Evolutionary conservation across 2,329 filamentous ascomycete genomes (phyloP), one percentile per base, ranked within the genome.

Genomic region (Fusarium domesticum): DNA sequence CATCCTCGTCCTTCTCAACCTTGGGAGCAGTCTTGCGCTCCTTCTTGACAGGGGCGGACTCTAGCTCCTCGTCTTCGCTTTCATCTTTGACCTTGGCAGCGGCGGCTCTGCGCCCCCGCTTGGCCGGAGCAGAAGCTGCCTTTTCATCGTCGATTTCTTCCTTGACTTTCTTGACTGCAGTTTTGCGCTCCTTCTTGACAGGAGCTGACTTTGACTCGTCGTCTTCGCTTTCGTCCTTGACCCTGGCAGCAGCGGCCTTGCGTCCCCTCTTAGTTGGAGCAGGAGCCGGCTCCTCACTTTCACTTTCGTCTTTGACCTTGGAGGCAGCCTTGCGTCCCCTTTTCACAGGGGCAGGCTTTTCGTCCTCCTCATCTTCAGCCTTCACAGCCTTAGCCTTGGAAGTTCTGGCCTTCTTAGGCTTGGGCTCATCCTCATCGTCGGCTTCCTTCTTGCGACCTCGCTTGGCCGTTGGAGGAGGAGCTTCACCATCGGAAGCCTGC

Each of bases 321-420:
- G 37, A 32, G 28, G 48, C 40, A 6, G 40, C 35, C 42, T 53
- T 62, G 31, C 56, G 48, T 25, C 52, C 49, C 31, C 59, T 59
- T 39, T 60, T 64, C 23, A 46, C 37, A 35, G 48, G 40, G 33
- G 30, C 42, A 37, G 48, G 45, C 19, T 58, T 43, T 18, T 49
- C 57, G 23, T 55, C 55, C 6, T 51, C 48, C 14, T 54, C 56
- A 14, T 50, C 51, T n/a, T 59, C 42, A 10, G 38, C 47, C 48
- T 62, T 55, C 19, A 31, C 35, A 28, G 51, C 25, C 43, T 58
- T 57, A 28, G 55, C 37, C 50, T 63, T 59, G 33, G 51, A 39
- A 37, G 64, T 61, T 56, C 65, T 70, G 17, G 63, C 55, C 52
- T 66, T 69, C 48, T 69, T 68, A 18, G 65, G 54, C 41, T 63